These are phyloP conservation scores for Saturnispora halmiae DNA, from an alignment of 805 yeast species.

Conservation along the genomic window DNA sequence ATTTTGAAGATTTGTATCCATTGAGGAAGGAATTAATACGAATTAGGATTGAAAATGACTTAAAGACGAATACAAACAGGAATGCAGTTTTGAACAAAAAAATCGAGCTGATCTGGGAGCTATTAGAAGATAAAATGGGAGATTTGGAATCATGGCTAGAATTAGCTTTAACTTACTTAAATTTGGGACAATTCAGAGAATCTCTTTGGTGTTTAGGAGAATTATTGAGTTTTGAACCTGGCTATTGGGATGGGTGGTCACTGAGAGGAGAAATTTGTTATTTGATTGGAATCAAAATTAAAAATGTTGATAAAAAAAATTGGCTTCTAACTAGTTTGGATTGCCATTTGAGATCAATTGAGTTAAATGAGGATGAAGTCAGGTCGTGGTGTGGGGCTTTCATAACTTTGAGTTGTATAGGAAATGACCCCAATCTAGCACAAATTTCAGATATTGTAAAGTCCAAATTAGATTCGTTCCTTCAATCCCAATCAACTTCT, in stretches of 20 bases:
- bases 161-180: conserved; percentile 54
- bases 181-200: conserved; percentile 53
- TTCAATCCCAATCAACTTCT: background rate
- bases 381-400: conserved; percentile 43
- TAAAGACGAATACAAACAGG: background rate
- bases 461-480: conserved; percentile 22
- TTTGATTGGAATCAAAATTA: conserved; percentile 11
- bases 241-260: conserved; percentile 57
- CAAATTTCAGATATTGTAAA: conserved; percentile 32
- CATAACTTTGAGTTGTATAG: conserved; percentile 13
- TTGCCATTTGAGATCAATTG: conserved; percentile 46
- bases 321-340: conserved; percentile 12
- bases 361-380: conserved; percentile 57
- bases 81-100: background rate
- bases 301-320: background rate
- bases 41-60: background rate
- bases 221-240: conserved; percentile 56
- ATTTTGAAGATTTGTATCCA: conserved; percentile 41
- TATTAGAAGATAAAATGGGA: conserved; percentile 56
- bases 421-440: conserved; percentile 10
- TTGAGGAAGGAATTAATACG: conserved; percentile 6
- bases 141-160: conserved; percentile 78
- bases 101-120: conserved; percentile 26
- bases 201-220: conserved; percentile 65
- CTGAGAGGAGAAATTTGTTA: conserved; percentile 49